Evolutionary conservation across 148 eudicot genomes (phyloP).

Genomic region (Rhododendron kiyosumense): DNA sequence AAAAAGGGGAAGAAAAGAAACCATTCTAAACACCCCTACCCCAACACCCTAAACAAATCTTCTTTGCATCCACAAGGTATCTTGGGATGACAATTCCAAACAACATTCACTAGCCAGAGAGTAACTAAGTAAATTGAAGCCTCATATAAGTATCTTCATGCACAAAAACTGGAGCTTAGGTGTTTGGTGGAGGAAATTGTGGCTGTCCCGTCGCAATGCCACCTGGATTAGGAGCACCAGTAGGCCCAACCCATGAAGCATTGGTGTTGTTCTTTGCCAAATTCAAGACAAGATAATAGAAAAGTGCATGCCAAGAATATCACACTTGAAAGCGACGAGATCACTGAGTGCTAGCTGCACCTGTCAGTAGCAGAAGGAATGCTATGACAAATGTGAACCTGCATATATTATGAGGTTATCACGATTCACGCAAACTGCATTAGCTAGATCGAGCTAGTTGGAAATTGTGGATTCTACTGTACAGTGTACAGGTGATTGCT

Average conservation of each 20-base stretch:
- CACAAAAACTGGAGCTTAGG: constrained; percentile 63
- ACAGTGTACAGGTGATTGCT: neutral
- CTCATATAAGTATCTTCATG: constrained; percentile 90
- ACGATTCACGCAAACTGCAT: neutral
- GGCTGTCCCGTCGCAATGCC: constrained; percentile 95
- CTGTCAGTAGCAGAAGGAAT: constrained; percentile 68
- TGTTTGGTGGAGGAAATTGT: constrained; percentile 23
- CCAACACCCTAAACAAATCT: neutral
- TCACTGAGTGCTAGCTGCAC: constrained; percentile 63
- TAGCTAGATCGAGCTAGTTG: neutral
- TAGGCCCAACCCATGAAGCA: constrained; percentile 24
- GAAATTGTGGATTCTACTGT: neutral
- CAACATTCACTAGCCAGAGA: neutral
- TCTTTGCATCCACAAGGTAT: neutral
- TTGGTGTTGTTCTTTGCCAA: constrained; percentile 29
- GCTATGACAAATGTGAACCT: constrained; percentile 82
- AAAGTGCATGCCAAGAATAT: constrained; percentile 43
- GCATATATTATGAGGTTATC: constrained; percentile 2
- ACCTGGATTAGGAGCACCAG: constrained; percentile 40
- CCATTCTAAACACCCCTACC: neutral
- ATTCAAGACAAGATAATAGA: constrained; percentile 53
- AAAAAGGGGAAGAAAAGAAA: no score
- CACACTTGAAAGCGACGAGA: constrained; percentile 64
- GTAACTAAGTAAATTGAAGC: constrained; percentile 50
- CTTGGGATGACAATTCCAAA: neutral